Evolutionary conservation across 2,329 filamentous ascomycete genomes (phyloP).

Genomic region (Thelonectria rubi): DNA sequence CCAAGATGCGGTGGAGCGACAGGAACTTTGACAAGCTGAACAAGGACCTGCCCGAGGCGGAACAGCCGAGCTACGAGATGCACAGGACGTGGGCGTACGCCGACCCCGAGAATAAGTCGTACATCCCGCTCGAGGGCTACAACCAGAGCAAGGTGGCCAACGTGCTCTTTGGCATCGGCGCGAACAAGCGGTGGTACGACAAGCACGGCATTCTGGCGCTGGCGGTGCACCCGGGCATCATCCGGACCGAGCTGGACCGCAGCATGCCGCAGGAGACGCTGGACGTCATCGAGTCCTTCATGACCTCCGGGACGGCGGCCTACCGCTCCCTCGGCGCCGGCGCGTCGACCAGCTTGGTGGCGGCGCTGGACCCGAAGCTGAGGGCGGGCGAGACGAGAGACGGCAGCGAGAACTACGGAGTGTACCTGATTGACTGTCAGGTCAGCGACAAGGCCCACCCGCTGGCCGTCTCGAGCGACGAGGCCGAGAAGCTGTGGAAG

Average conservation of each 20-base stretch:
- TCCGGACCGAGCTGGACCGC: slow-evolving; percentile 45
- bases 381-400: slow-evolving; percentile 22
- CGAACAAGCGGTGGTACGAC: slow-evolving; percentile 37
- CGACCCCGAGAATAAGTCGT: slow-evolving; percentile 29
- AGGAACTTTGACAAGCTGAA: slow-evolving; percentile 51
- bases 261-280: slow-evolving; percentile 28
- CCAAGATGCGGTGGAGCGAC: slow-evolving; percentile 53
- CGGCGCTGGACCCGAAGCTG: slow-evolving; percentile 46
- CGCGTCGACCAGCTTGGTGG: slow-evolving; percentile 43
- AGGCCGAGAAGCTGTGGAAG: slow-evolving; percentile 48
- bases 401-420: slow-evolving; percentile 41
- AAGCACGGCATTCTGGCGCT: slow-evolving; percentile 46
- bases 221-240: slow-evolving; percentile 47
- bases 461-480: slow-evolving; percentile 36
- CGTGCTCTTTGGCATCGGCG: slow-evolving; percentile 41
- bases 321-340: slow-evolving; percentile 45
- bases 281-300: slow-evolving; percentile 30
- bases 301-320: slow-evolving; percentile 10
- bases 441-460: slow-evolving; percentile 29
- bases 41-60: slow-evolving; percentile 31
- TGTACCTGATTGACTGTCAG: slow-evolving; percentile 43
- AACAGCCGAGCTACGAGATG: slow-evolving; percentile 28
- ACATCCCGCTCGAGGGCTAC: slow-evolving; percentile 41
- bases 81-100: slow-evolving; percentile 28
- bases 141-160: slow-evolving; percentile 44